Evolutionary conservation across 2,329 filamentous ascomycete species (phyloP), one percentile per base, ranked within the genome.

Genomic region (Aspergillus sojae): DNA sequence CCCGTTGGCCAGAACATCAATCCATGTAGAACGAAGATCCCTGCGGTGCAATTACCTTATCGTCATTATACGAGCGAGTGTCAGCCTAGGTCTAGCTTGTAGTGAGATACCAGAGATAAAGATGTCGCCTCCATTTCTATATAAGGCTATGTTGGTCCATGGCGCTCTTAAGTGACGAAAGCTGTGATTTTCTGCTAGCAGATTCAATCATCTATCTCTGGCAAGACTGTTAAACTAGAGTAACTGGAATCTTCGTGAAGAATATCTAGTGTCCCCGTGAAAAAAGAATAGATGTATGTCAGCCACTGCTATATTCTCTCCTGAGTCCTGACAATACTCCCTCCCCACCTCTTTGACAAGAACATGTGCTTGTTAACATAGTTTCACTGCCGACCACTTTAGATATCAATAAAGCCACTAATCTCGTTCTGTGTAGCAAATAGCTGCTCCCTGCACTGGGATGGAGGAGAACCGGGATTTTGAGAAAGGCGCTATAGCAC

Each of bases 381-480:
- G 16, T 19, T 19, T 10, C 39, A 41, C 7, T n/a, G 39, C 19
- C 39, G 9, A 19, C 7, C 39, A n/a, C 1, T 41, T 19, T 6
- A 41, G 39, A n/a, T 41, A 41, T 28, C n/a, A 2, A 32, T 14
- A 7, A 9, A n/a, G 11, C 1, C 16, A 52, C 28, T 52, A 34
- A 52, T 32, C 14, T n/a, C 16, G 56, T 30, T 36, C 4, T 16
- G 36, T 39, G n/a, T 55, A 39, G 32, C 30, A 10, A 5, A 19
- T 55, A n/a, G 5, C 26, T 7, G 7, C 48, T 32, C 21, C 52
- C 32, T 23, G 11, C 34, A 39, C 14, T 19, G 21, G 32, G 4
- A 62, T 62, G 61, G 56, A 62, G 9, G 23, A 52, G 6, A 32
- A 59, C 10, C 36, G 2, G n/a, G 61, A 50, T 19, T 16, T 12